Percentiles rank a stretch among this genome's conserved stretches.
These are phyloP conservation scores for Casaregolazyma suthepensis DNA, from an alignment of 1,139 yeast species.

Conservation along the genomic window DNA sequence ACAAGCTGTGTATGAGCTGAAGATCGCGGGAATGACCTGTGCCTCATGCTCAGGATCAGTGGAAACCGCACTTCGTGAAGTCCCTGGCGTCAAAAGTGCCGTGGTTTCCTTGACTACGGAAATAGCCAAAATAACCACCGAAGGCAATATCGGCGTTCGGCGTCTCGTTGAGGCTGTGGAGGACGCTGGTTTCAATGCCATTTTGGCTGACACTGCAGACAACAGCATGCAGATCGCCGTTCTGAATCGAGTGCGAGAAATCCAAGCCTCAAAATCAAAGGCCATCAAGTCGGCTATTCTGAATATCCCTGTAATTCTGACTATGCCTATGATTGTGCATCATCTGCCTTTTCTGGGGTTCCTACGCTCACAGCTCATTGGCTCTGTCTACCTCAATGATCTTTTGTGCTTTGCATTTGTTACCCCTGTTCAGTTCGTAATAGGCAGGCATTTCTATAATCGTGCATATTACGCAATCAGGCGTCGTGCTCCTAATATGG, in stretches of 20 bases:
- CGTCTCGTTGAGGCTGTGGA: slow-evolving; percentile 46
- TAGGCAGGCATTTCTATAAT: slow-evolving; percentile 58
- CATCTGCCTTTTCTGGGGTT: slow-evolving; percentile 25
- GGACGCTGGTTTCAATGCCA: slow-evolving; percentile 45
- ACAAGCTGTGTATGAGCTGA: slow-evolving; percentile 24
- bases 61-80: slow-evolving; percentile 37
- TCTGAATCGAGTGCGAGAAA: slow-evolving; percentile 65
- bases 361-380: slow-evolving; percentile 22
- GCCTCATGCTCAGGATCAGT: slow-evolving; percentile 52
- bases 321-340: slow-evolving; percentile 37
- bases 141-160: slow-evolving; percentile 49
- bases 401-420: slow-evolving; percentile 58
- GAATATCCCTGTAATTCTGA: slow-evolving; percentile 61
- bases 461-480: slow-evolving; percentile 61
- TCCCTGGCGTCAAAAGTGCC: slow-evolving; percentile 44
- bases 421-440: slow-evolving; percentile 60
- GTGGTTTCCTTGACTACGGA: slow-evolving; percentile 38
- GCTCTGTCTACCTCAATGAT: slow-evolving; percentile 40
- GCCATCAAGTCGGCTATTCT: slow-evolving; percentile 47
- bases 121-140: slow-evolving; percentile 42
- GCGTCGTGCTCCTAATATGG: slow-evolving; percentile 90
- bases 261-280: slow-evolving; percentile 58
- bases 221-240: slow-evolving; percentile 60
- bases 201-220: slow-evolving; percentile 39
- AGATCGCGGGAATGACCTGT: slow-evolving; percentile 57